Percentiles rank a stretch among this genome's conserved stretches.
Conservation (phyloP, 1,139 yeast species). For the Protomyces macrosporus region DNA sequence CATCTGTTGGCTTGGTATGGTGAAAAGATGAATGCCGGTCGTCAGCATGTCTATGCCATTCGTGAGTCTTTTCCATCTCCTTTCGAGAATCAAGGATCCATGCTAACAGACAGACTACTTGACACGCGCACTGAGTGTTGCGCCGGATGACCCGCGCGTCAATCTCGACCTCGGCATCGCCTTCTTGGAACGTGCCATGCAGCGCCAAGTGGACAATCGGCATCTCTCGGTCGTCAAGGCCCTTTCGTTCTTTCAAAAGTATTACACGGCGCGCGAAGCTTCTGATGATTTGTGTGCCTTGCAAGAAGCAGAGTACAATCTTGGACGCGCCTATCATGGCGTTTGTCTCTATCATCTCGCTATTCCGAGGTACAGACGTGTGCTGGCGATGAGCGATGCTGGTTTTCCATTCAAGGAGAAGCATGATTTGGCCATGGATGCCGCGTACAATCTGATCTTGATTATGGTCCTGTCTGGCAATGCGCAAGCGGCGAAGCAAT, state of each 20-base stretch:
- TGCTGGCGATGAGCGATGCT: slow-evolving; percentile 40
- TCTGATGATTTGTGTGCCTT: slow-evolving; percentile 41
- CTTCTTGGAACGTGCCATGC: slow-evolving; percentile 89
- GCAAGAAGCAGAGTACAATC: slow-evolving; percentile 77
- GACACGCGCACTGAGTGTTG: slow-evolving; percentile 46
- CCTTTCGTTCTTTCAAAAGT: slow-evolving; percentile 67
- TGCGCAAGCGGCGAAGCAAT: slow-evolving; percentile 40
- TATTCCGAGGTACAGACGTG: slow-evolving; percentile 62
- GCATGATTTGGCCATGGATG: slow-evolving; percentile 62
- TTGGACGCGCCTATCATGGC: slow-evolving; percentile 81
- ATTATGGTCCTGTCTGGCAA: slow-evolving; percentile 77
- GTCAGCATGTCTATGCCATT: slow-evolving; percentile 68
- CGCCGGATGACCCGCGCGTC: slow-evolving; percentile 70
- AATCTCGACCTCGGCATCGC: slow-evolving; percentile 70
- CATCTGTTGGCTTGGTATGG: slow-evolving; percentile 72
- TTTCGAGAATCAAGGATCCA: not conserved
- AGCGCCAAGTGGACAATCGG: slow-evolving; percentile 75
- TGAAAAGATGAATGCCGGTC: slow-evolving; percentile 70
- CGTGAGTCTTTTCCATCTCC: slow-evolving; percentile 39
- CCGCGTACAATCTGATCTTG: slow-evolving; percentile 76
- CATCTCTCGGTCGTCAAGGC: slow-evolving; percentile 88
- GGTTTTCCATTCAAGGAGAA: slow-evolving; percentile 24
- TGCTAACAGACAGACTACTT: slow-evolving; percentile 41
- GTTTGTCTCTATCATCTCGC: slow-evolving; percentile 63
- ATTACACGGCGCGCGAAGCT: slow-evolving; percentile 46